Evolutionary conservation across 495 filamentous ascomycete genomes (phyloP).

Genomic region (Daldinia bambusicola): DNA sequence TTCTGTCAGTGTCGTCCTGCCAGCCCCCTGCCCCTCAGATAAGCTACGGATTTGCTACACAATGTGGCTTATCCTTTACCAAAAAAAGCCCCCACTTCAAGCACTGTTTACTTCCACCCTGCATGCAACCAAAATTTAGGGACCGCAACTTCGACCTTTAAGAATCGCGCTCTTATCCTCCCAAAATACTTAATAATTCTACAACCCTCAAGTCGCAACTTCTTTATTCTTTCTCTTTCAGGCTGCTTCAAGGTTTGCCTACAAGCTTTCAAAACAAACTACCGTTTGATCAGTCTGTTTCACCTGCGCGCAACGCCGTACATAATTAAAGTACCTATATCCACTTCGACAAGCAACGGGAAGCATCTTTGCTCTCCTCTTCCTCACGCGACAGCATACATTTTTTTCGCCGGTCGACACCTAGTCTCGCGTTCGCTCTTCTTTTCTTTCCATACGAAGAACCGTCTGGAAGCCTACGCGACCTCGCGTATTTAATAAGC

Average conservation of each 20-base stretch:
- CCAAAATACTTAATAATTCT: constrained; percentile 13
- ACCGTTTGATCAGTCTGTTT: constrained; percentile 13
- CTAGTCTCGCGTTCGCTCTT: background rate
- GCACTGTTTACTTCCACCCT: constrained; percentile 42
- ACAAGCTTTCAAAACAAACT: constrained; percentile 12
- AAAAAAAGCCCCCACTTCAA: constrained; percentile 34
- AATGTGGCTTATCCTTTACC: constrained; percentile 13
- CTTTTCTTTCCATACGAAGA: background rate
- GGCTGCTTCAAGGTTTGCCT: constrained; percentile 1
- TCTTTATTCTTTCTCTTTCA: constrained; percentile 14
- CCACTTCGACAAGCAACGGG: constrained; percentile 22
- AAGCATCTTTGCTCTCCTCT: constrained; percentile 17
- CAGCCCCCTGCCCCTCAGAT: constrained; percentile 22
- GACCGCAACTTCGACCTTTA: constrained; percentile 43
- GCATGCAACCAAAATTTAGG: constrained; percentile 42
- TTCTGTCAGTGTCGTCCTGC: constrained; percentile 12
- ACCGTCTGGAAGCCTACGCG: background rate
- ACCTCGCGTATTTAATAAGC: background rate
- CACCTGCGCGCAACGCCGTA: constrained; percentile 22
- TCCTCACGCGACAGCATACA: constrained; percentile 42
- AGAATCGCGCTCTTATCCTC: constrained; percentile 34
- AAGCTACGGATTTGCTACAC: constrained; percentile 7
- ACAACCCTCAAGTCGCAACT: constrained; percentile 17
- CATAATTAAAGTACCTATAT: constrained; percentile 4
- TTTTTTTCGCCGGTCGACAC: constrained; percentile 3